Conservation (phyloP, 2,329 filamentous ascomycete species). For the Cryphonectria radicalis region DNA sequence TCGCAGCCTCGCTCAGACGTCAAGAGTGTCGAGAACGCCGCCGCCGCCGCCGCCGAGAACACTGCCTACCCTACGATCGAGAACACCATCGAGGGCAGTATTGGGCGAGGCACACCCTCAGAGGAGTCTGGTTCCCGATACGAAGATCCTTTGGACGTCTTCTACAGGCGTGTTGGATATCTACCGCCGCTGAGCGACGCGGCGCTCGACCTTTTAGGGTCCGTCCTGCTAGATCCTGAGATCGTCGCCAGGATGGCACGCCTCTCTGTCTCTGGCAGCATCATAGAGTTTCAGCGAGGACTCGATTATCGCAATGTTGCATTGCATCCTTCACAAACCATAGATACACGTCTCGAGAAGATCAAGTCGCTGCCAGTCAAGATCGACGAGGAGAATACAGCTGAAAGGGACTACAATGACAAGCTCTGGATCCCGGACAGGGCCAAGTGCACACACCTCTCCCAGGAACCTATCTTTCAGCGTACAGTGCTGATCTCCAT, state of each 20-base stretch:
- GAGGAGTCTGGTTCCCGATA: not conserved
- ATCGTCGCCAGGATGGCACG: conserved; percentile 1
- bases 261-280: not conserved
- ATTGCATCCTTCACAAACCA: not conserved
- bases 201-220: not conserved
- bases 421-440: conserved; percentile 12
- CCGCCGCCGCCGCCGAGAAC: no score
- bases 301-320: conserved; percentile 15
- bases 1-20: not conserved
- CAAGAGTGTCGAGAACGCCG: not conserved
- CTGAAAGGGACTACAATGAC: conserved; percentile 1
- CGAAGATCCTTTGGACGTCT: not conserved
- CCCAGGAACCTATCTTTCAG: conserved; percentile 15
- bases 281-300: not conserved
- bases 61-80: not conserved
- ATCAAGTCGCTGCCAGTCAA: conserved; percentile 2
- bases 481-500: conserved; percentile 21
- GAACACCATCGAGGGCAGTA: not conserved
- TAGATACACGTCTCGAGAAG: not conserved
- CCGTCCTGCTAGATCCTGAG: not conserved
- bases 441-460: not conserved
- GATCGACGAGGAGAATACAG: not conserved
- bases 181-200: conserved; percentile 7
- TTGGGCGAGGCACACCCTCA: not conserved
- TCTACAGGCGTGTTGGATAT: conserved; percentile 10